Conservation (phyloP, 345 rosid species). For the Bruguiera gymnorhiza region DNA sequence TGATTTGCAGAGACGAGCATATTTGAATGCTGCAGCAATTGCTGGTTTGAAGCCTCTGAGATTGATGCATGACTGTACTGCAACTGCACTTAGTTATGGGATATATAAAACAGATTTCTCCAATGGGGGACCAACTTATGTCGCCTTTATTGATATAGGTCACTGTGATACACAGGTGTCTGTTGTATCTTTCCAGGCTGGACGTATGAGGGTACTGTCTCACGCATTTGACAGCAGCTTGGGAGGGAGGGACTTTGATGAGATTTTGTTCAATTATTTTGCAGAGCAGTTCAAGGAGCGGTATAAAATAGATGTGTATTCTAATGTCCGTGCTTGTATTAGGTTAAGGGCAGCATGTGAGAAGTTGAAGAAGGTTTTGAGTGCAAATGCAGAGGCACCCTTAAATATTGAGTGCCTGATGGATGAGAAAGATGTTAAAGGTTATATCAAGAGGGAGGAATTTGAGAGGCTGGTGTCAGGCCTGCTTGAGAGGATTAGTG, state of each 20-base stretch:
- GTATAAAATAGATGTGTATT: constrained; percentile 51
- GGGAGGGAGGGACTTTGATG: constrained; percentile 66
- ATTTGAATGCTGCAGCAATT: constrained; percentile 49
- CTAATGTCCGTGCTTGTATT: constrained; percentile 45
- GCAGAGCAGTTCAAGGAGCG: constrained; percentile 50
- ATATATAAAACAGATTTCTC: constrained; percentile 56
- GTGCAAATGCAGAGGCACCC: constrained; percentile 62
- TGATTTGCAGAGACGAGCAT: constrained; percentile 55
- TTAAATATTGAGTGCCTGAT: constrained; percentile 59
- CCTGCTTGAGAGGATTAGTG: constrained; percentile 35
- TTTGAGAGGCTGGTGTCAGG: constrained; percentile 50
- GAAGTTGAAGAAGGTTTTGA: constrained; percentile 56
- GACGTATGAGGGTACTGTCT: constrained; percentile 50
- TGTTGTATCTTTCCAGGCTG: constrained; percentile 44
- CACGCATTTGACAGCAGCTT: constrained; percentile 53
- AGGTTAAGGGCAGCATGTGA: constrained; percentile 59
- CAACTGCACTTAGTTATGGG: constrained; percentile 58
- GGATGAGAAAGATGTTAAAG: constrained; percentile 66
- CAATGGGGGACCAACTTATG: constrained; percentile 38
- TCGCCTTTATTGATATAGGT: constrained; percentile 58
- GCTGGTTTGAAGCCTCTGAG: constrained; percentile 59
- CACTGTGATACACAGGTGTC: constrained; percentile 59
- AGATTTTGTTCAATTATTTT: constrained; percentile 50
- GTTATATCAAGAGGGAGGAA: constrained; percentile 57
- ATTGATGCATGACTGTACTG: constrained; percentile 57